Base-by-base conservation (phyloP, 768 basidiomycete genomes). In the Roridomyces roridus region DNA sequence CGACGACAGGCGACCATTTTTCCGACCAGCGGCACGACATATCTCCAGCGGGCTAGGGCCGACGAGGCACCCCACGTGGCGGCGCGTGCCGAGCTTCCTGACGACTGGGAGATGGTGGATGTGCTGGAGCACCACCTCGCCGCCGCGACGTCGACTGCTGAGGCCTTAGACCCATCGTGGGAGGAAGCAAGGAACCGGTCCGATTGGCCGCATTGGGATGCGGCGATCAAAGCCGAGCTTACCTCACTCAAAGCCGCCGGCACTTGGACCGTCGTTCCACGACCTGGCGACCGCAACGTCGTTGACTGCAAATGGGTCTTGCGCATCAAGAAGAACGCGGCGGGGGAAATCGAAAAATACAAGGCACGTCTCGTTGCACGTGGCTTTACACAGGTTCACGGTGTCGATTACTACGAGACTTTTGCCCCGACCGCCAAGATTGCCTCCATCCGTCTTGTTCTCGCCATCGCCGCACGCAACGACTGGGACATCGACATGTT, bases 271-370 rank as follows among this genome's bases (percentile, higher is more conserved):
- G 21, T 72, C 1, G 68, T 68, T 1, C 40, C 60, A 0, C 29
- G 62, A 12, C 77, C 77, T 0, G 28, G 51, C 0, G 66, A 55
- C 6, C 48, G 35, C 3, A 77, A 75, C 37, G 23, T 72, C 8
- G 64, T 81, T n/a, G n/a, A n/a, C n/a, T n/a, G n/a, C 8, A 69
- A 70, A 15, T 80, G 76, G 76, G 77, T 81, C 8, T 80, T 72
- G 55, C 62, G 60, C 12, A 47, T 68, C 14, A 84, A 84, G 60
- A 52, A 62, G 29, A 72, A 77, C 45, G 61, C 64, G 1, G 47
- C 58, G 2, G 77, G 77, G 18, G 44, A 63, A 1, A 64, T 79
- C 15, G 76, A n/a, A n/a, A n/a, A n/a, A n/a, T n/a, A n/a, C n/a
- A n/a, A n/a, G n/a, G n/a, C n/a, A n/a, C n/a, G n/a, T n/a, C n/a